Conservation (phyloP, 768 basidiomycete genomes). For the Boletus sp. region DNA sequence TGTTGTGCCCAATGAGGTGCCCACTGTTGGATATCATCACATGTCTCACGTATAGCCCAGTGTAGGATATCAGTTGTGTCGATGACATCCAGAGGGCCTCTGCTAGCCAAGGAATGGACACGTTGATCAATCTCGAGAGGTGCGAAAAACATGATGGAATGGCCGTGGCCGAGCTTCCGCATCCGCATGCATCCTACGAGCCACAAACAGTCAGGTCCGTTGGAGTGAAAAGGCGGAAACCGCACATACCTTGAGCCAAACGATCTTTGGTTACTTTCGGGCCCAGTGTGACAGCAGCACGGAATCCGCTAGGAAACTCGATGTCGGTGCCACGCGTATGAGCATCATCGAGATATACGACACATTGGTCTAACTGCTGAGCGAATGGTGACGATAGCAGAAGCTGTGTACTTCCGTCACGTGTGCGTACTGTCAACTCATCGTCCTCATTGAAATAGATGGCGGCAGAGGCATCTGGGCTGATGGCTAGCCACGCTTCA, state of each 20-base stretch:
- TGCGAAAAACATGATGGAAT: slow-evolving; percentile 49
- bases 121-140: slow-evolving; percentile 39
- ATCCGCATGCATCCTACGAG: slow-evolving; percentile 52
- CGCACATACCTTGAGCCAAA: slow-evolving; percentile 15
- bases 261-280: slow-evolving; percentile 37
- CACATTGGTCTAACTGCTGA: slow-evolving; percentile 27
- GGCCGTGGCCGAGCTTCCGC: slow-evolving; percentile 46
- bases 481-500: slow-evolving; percentile 37
- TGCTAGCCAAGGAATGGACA: slow-evolving; percentile 32
- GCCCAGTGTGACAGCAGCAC: slow-evolving; percentile 37
- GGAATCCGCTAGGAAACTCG: slow-evolving; percentile 27
- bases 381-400: slow-evolving; percentile 29
- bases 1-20: slow-evolving; percentile 45
- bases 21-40: slow-evolving; percentile 39
- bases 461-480: slow-evolving; percentile 12
- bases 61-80: slow-evolving; percentile 36
- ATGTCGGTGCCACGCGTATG: slow-evolving; percentile 41
- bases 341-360: slow-evolving; percentile 38
- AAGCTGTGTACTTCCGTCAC: slow-evolving; percentile 15
- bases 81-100: background rate
- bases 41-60: slow-evolving; percentile 48
- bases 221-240: background rate
- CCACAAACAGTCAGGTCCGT: background rate
- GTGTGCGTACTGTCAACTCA: slow-evolving; percentile 27
- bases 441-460: slow-evolving; percentile 30